Base-by-base conservation (phyloP, 495 filamentous ascomycete genomes). In the Talaromyces wortmannii region DNA sequence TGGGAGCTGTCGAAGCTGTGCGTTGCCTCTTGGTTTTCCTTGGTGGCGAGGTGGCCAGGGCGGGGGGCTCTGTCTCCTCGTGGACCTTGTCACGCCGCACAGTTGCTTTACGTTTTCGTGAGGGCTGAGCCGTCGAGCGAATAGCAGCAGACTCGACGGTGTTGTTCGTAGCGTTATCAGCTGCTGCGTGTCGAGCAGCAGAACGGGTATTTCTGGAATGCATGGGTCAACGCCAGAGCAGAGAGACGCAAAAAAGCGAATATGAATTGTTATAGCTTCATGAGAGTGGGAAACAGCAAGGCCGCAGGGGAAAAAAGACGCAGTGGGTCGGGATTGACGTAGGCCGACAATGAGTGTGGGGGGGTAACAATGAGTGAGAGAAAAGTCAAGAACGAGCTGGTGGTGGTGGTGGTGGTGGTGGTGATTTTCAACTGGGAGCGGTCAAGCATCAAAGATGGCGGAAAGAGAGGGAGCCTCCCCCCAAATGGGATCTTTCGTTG, bases 191-290 rank as follows among this genome's bases (percentile, higher is more conserved):
- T 77, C 86, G 86, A 71, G 88, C 83, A 62, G 88, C 81, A 60
- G 88, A 89, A 69, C 88, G 83, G 74, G 88, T 91, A 55, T 86
- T 80, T 83, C 88, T 92, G 81, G 81, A 68, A 79, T 87, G 87
- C 88, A 90, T 91, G 83, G 89, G 88, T 23, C 23, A 23, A 75
- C 74, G 63, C 47, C 64, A 58, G 57, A 50, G 48, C 50, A 54
- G 50, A 49, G 36, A 56, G 52, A 50, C 23, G 45, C 29, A 18
- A 12, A 12, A 33, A 5, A 55, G 31, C 6, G 51, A 8, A n/a
- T 33, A 52, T 47, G 18, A 32, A 48, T 53, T n/a, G 5, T 45
- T 43, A 49, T 44, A 32, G 32, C 32, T 50, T 55, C 32, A 55
- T 33, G 16, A 32, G 52, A 56, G 42, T 31, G 23, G 16, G 44